Base-by-base conservation (phyloP, 1,139 yeast genomes). In the Yamadazyma buinensis region DNA sequence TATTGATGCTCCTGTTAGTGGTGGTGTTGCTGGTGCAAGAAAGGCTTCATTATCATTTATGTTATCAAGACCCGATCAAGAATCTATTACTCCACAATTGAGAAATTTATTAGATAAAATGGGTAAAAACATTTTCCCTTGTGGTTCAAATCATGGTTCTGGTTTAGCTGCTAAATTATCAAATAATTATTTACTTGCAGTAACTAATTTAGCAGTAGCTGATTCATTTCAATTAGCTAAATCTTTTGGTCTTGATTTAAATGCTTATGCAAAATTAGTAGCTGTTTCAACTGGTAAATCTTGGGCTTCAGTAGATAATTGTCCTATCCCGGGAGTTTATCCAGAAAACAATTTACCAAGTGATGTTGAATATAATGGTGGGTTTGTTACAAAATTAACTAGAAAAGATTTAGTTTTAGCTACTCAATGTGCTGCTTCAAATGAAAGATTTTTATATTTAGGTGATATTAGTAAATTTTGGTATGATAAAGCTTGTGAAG, bases 1-100 rank as follows among this genome's bases (percentile, higher is more conserved):
- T 42, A 65, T 76, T 30, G 83, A 77, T 48, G 72, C 83, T 10
- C 83, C 83, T 1, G 82, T 77, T 0, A 72, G 79, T 11, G 83
- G 83, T 3, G 83, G 83, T 15, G 77, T 72, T 2, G 71, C 72
- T 1, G 83, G 83, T 4, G 83, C 83, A 5, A 52, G 72, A 36
- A 73, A 74, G 36, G 82, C 64, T 1, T 68, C 80, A 0, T 61
- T 77, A 27, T 71, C 80, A 4, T 77, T 77, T 49, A 77, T 77
- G 83, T 67, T 77, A 23, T 76, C 80, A 3, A 49, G 70, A 37
- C 52, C 55, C 7, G 44, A 48, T 25, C 51, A 49, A 14, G 58
- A 53, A 10, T 49, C 54, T 15, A 52, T 66, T 14, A 38, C 59
- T 1, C 61, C 65, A 7, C 36, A 43, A 0, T 54, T 67, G 38